Evolutionary conservation across 257 asterid species (phyloP).

Genomic region (Echium plantagineum): DNA sequence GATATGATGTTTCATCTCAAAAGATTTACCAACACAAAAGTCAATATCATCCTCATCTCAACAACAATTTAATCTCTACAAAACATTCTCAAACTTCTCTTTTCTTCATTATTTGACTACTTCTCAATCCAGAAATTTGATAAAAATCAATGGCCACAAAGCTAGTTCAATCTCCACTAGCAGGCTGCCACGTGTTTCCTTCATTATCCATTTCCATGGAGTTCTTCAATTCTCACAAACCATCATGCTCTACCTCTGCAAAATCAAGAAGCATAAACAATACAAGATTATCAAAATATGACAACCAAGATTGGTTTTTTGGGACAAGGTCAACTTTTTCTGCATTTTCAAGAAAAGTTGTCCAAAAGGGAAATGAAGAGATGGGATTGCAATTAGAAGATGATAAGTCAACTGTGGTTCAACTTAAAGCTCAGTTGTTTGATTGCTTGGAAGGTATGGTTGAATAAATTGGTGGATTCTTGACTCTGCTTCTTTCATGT

Average conservation of each 20-base stretch:
- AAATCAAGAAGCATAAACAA: constrained; percentile 13
- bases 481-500: background rate
- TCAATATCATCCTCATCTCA: no score
- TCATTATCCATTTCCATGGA: constrained; percentile 21
- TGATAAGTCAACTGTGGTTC: constrained; percentile 13
- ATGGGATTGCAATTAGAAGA: constrained; percentile 18
- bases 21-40: no score
- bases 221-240: constrained; percentile 25
- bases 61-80: no score
- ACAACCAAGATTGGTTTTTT: background rate
- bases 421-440: constrained; percentile 38
- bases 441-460: constrained; percentile 47
- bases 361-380: background rate
- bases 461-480: background rate
- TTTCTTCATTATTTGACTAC: no score
- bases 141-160: constrained; percentile 35
- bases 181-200: constrained; percentile 31
- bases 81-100: no score
- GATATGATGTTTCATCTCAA: no score
- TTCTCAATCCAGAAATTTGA: background rate
- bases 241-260: constrained; percentile 22
- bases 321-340: constrained; percentile 7
- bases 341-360: constrained; percentile 23
- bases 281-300: constrained; percentile 10
- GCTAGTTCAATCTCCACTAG: constrained; percentile 39